Conservation (phyloP, 768 basidiomycete genomes). For the Cyclocybe aegerita region DNA sequence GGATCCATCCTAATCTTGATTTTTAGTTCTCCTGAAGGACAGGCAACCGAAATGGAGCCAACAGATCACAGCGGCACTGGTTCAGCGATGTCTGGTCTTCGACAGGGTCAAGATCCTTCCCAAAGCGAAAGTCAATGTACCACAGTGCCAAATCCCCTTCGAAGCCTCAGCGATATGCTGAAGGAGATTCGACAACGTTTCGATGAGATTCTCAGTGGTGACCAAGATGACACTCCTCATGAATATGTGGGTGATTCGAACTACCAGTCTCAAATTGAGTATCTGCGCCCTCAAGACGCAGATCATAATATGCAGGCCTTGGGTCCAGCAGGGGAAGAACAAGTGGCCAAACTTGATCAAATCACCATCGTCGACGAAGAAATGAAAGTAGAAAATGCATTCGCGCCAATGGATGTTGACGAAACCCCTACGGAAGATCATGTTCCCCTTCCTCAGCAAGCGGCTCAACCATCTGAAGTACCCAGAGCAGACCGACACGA, state of each 20-base stretch:
- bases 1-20: neutral
- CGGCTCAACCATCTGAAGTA: slow-evolving; percentile 18
- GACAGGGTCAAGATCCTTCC: slow-evolving; percentile 42
- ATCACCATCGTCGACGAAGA: slow-evolving; percentile 74
- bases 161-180: slow-evolving; percentile 81
- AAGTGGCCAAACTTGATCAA: slow-evolving; percentile 78
- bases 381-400: slow-evolving; percentile 25
- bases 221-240: slow-evolving; percentile 29
- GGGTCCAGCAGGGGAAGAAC: slow-evolving; percentile 82
- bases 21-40: slow-evolving; percentile 9
- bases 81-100: slow-evolving; percentile 38
- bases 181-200: slow-evolving; percentile 82
- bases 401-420: slow-evolving; percentile 52
- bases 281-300: slow-evolving; percentile 66
- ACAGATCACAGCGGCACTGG: slow-evolving; percentile 21
- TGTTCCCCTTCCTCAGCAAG: slow-evolving; percentile 20
- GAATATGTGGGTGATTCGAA: slow-evolving; percentile 37
- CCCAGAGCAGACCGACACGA: slow-evolving; percentile 23
- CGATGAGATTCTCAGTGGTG: slow-evolving; percentile 69
- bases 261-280: slow-evolving; percentile 63
- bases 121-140: slow-evolving; percentile 33
- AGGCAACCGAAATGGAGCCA: slow-evolving; percentile 11
- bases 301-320: slow-evolving; percentile 85
- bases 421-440: slow-evolving; percentile 22
- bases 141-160: slow-evolving; percentile 52